Percentiles rank a stretch among this genome's conserved stretches.
Evolutionary conservation across 805 yeast species (phyloP).

Genomic region (Yarrowia porcina): DNA sequence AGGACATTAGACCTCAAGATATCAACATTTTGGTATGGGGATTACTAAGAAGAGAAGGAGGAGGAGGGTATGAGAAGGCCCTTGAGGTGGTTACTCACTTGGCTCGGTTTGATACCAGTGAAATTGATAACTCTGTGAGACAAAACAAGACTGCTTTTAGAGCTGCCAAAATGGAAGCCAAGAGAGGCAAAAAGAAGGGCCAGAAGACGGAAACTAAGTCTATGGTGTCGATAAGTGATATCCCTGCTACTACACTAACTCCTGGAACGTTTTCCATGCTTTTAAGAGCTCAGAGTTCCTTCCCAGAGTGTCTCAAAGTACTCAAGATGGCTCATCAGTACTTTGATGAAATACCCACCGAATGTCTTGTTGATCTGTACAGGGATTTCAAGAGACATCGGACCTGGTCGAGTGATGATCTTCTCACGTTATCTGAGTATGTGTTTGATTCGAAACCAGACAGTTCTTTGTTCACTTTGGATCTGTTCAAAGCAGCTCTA

Average conservation of each 20-base stretch:
- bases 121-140: not conserved
- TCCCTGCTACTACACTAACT: not conserved
- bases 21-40: conserved; percentile 19
- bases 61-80: not conserved
- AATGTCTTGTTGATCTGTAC: not conserved
- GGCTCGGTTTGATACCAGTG: not conserved
- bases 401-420: not conserved
- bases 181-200: not conserved
- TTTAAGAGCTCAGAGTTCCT: not conserved
- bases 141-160: not conserved
- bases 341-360: conserved; percentile 1
- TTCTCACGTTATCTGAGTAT: not conserved
- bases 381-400: not conserved
- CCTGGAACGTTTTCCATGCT: conserved; percentile 1
- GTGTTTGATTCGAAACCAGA: not conserved
- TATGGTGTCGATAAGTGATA: not conserved
- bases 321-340: not conserved
- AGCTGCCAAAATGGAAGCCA: not conserved
- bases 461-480: not conserved
- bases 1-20: not conserved
- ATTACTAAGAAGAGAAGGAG: not conserved
- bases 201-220: not conserved
- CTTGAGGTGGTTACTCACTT: not conserved
- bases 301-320: not conserved
- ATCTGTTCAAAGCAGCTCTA: not conserved